phyloP scores from a whole-genome alignment of 208 protist genomes.

The Leishmania aethiopica region DNA sequence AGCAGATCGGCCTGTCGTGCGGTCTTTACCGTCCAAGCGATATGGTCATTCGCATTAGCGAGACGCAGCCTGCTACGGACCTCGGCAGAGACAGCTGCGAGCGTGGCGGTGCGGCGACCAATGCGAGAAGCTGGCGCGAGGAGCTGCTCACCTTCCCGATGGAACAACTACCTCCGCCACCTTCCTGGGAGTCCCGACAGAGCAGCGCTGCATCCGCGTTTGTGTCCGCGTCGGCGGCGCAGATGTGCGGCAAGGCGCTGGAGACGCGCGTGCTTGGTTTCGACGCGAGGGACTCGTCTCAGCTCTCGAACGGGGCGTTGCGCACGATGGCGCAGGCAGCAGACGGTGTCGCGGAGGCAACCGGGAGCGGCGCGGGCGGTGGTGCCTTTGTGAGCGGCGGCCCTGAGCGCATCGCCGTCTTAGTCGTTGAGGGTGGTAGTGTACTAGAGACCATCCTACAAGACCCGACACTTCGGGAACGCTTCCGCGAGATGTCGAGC shows the following conservation, averaged over 20 bases:
- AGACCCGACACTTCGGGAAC: slow-evolving; percentile 32
- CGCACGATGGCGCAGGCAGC: slow-evolving; percentile 6
- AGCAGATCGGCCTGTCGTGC: slow-evolving; percentile 94
- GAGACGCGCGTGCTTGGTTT: slow-evolving; percentile 21
- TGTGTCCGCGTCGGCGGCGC: not conserved
- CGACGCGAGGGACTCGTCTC: slow-evolving; percentile 1
- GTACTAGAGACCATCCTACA: slow-evolving; percentile 77
- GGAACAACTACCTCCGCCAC: slow-evolving; percentile 6
- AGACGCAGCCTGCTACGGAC: not conserved
- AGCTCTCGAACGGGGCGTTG: slow-evolving; percentile 20
- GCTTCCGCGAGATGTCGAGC: slow-evolving; percentile 60
- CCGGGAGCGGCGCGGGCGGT: not conserved
- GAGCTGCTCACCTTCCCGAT: slow-evolving; percentile 22
- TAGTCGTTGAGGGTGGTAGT: slow-evolving; percentile 64
- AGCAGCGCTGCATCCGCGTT: not conserved
- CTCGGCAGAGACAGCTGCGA: not conserved
- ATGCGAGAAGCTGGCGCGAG: slow-evolving; percentile 14
- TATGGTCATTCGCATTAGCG: slow-evolving; percentile 49
- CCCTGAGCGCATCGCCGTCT: slow-evolving; percentile 23
- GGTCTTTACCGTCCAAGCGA: slow-evolving; percentile 58
- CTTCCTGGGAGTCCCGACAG: not conserved
- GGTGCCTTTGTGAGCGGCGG: not conserved
- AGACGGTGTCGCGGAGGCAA: not conserved
- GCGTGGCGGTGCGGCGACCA: slow-evolving; percentile 17
- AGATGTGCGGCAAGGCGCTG: slow-evolving; percentile 17